phyloP scores from a whole-genome alignment of 495 filamentous ascomycete genomes.

The Cladorrhinum samala region DNA sequence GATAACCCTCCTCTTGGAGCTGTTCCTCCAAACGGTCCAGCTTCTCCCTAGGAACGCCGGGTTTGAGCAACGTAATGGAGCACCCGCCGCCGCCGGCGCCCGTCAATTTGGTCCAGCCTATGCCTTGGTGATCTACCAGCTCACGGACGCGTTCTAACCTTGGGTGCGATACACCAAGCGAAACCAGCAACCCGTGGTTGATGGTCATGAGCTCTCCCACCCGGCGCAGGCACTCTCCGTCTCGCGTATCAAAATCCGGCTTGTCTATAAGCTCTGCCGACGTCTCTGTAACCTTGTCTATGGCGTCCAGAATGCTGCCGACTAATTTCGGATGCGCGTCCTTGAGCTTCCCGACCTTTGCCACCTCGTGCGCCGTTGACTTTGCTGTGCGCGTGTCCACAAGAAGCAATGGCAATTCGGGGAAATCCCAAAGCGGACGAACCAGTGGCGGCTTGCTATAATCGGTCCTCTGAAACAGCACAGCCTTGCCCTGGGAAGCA shows the following conservation, averaged over 20 bases:
- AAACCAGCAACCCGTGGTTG: constrained; percentile 85
- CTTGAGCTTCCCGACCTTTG: constrained; percentile 71
- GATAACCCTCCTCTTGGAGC: constrained; percentile 70
- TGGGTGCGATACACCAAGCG: constrained; percentile 89
- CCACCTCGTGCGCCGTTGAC: constrained; percentile 76
- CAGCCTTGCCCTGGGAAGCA: constrained; percentile 82
- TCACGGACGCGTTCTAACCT: constrained; percentile 86
- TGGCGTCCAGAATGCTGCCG: constrained; percentile 69
- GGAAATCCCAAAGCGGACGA: constrained; percentile 74
- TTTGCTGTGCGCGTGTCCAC: constrained; percentile 81
- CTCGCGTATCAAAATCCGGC: constrained; percentile 54
- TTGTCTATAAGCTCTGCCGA: constrained; percentile 64
- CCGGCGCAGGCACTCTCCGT: constrained; percentile 52
- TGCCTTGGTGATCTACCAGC: constrained; percentile 79
- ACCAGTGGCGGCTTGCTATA: constrained; percentile 71
- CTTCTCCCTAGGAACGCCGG: constrained; percentile 42
- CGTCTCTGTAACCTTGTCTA: constrained; percentile 72
- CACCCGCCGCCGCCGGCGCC: constrained; percentile 94
- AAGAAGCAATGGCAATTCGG: constrained; percentile 80
- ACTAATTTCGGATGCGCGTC: constrained; percentile 64
- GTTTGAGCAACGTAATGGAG: constrained; percentile 82
- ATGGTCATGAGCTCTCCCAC: constrained; percentile 84
- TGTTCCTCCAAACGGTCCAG: constrained; percentile 56
- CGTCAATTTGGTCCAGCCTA: constrained; percentile 95
- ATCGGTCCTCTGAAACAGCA: constrained; percentile 77